Base-by-base conservation (phyloP, 1,139 yeast species). In the Hemisphaericaspora xylanilytica region DNA sequence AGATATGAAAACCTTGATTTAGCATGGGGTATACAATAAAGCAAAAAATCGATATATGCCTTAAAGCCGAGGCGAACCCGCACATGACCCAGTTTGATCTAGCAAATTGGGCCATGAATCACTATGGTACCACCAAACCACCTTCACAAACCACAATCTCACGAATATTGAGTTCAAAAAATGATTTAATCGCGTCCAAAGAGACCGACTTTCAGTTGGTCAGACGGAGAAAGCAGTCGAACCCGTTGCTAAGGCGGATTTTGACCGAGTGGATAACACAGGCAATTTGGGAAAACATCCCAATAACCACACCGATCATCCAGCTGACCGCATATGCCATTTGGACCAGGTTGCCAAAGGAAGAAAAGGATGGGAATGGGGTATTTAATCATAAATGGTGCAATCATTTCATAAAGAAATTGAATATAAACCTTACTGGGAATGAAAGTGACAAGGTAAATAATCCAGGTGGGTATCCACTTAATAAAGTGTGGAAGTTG, bases 141-240 rank as follows among this genome's bases (percentile, higher is more conserved):
- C 85, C 86, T 0, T 77, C 85, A 1, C 87, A 81, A 50, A 81
- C 86, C 0, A 81, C 87, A 2, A 80, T 81, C 4, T 78, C 85
- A 7, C 62, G 87, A 33, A 73, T 80, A 12, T 58, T 81, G 43
- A 73, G 81, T 32, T 73, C 76, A 41, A 80, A 78, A 46, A 75
- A 77, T 44, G 81, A 78, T 27, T 63, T 79, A 36, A 73, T 80
- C 45, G 75, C 83, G 3, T 61, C 78, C 29, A 79, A 78, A 51
- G 82, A 78, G 39, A 70, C 79, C 25, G 85, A 80, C 43, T 72
- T 73, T 56, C 72, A 59, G 59, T 61, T 73, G 44, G 75, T 75
- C 24, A 59, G 85, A 46, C 61, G 84, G 40, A 57, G 86, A 43
- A 76, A 78, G 41, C 74, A 77, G 30, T 61, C 78, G 25, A 80